Evolutionary conservation across 2,329 filamentous ascomycete species (phyloP), one percentile per base, ranked within the genome.

Genomic region (Aspergillus fumigatus): DNA sequence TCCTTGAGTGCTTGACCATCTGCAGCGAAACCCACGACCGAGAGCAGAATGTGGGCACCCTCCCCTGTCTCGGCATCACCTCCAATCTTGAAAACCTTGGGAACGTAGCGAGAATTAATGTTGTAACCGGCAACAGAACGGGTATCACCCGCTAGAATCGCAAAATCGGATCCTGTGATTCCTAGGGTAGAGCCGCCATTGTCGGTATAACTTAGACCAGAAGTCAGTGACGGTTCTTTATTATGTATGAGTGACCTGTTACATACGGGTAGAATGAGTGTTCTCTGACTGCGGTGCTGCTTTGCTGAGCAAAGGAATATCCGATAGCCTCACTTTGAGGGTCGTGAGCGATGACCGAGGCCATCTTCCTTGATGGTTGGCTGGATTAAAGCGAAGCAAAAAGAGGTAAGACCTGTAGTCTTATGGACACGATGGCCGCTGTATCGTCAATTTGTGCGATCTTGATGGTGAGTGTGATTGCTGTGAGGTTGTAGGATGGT

Each of bases 51-150:
- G 54, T 86, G 89, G 52, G 91, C 89, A 66, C 92, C 90, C 59
- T 89, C 85, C 73, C 95, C 90, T 55, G 90, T 88, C 52, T 91
- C 85, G 45, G 89, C 92, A 59, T 92, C 90, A 53, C 93, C 94
- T 59, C 95, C 94, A 66, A 99, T 95, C 78, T 90, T 92, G 85
- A 96, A 99, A 61, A 99, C 89, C 79, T 99, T 99, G 56, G 94
- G 94, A 58, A 88, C 85, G 81, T 90, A 93, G 69, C 94, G 89
- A 58, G 92, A 92, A 85, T 99, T 97, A 87, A 99, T 99, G 82
- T 89, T 97, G 86, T 96, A 99, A 73, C 95, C 94, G 63, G 90
- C 89, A 55, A 92, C 96, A 71, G 91, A 90, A 73, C 94, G 90
- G 67, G 94, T 99, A 80, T 99, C 94, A 77, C 95, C 94, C 48